Conservation (phyloP, 2,329 filamentous ascomycete species). For the Phialocephala subalpina region DNA sequence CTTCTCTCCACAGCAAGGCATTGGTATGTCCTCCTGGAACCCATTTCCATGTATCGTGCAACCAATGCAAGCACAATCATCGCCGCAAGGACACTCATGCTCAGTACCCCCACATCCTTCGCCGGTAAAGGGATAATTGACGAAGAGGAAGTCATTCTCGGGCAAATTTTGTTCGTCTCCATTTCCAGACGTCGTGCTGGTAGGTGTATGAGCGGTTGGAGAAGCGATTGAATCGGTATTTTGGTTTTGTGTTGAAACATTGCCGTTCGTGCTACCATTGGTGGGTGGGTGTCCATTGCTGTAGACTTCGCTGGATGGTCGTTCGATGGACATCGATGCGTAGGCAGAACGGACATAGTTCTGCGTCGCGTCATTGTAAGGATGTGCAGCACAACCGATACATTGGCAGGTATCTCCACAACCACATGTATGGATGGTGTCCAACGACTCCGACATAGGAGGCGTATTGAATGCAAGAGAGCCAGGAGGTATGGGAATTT, state of each 20-base stretch:
- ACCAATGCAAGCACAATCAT: slow-evolving; percentile 65
- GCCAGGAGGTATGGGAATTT: slow-evolving; percentile 31
- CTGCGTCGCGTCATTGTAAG: slow-evolving; percentile 71
- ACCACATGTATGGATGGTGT: slow-evolving; percentile 57
- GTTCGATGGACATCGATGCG: slow-evolving; percentile 36
- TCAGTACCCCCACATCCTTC: slow-evolving; percentile 58
- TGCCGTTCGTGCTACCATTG: slow-evolving; percentile 23
- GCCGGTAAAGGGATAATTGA: slow-evolving; percentile 58
- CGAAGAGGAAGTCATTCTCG: slow-evolving; percentile 65
- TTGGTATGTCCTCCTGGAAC: slow-evolving; percentile 18
- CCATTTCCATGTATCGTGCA: slow-evolving; percentile 59
- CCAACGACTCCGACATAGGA: slow-evolving; percentile 45
- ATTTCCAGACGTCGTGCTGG: slow-evolving; percentile 38
- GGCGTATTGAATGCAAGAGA: slow-evolving; percentile 40
- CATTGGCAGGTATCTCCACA: slow-evolving; percentile 74
- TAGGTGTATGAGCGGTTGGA: slow-evolving; percentile 39
- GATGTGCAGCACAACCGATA: slow-evolving; percentile 72
- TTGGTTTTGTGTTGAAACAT: slow-evolving; percentile 22
- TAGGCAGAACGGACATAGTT: slow-evolving; percentile 59
- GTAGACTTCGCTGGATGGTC: slow-evolving; percentile 29
- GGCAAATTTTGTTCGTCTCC: slow-evolving; percentile 56
- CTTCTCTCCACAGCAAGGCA: slow-evolving; percentile 49
- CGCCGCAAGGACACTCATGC: slow-evolving; percentile 63
- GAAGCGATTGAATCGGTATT: slow-evolving; percentile 33
- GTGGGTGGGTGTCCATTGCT: slow-evolving; percentile 19